These are phyloP conservation scores for Aspergillus hortae DNA, from an alignment of 2,329 filamentous ascomycete species.

Conservation along the genomic window DNA sequence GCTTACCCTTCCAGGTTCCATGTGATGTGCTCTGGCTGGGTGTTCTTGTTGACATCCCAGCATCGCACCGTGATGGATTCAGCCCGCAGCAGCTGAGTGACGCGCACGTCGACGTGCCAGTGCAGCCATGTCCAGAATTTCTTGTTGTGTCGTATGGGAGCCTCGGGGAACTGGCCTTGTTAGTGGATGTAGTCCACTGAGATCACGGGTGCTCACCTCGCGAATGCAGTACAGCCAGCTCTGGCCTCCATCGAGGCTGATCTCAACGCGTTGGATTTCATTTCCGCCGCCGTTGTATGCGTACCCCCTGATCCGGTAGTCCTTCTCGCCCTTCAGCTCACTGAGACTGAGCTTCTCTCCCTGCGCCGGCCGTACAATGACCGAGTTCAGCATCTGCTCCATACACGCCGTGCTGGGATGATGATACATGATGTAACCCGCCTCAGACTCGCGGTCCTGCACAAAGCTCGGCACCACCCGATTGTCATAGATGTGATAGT, in stretches of 20 bases:
- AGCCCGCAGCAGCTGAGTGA: slow-evolving; percentile 42
- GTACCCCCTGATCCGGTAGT: slow-evolving; percentile 46
- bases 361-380: slow-evolving; percentile 46
- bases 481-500: slow-evolving; percentile 52
- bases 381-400: slow-evolving; percentile 50
- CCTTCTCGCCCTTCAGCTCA: slow-evolving; percentile 36
- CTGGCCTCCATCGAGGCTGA: slow-evolving; percentile 46
- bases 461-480: slow-evolving; percentile 48
- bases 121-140: slow-evolving; percentile 56
- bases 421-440: slow-evolving; percentile 46
- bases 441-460: slow-evolving; percentile 47
- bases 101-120: slow-evolving; percentile 50
- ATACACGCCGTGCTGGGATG: slow-evolving; percentile 49
- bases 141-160: slow-evolving; percentile 49
- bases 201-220: slow-evolving; percentile 20
- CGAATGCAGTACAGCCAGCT: slow-evolving; percentile 51
- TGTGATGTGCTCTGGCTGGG: slow-evolving; percentile 43
- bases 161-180: slow-evolving; percentile 42
- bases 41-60: slow-evolving; percentile 51
- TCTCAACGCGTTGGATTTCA: slow-evolving; percentile 49
- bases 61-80: slow-evolving; percentile 45
- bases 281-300: slow-evolving; percentile 52
- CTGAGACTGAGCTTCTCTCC: slow-evolving; percentile 42
- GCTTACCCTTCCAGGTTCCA: slow-evolving; percentile 49
- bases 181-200: background rate